Percentiles rank a stretch among this genome's conserved stretches.
phyloP scores from a whole-genome alignment of 352 stramenopile species.

The Stephanocyclus meneghinianus region DNA sequence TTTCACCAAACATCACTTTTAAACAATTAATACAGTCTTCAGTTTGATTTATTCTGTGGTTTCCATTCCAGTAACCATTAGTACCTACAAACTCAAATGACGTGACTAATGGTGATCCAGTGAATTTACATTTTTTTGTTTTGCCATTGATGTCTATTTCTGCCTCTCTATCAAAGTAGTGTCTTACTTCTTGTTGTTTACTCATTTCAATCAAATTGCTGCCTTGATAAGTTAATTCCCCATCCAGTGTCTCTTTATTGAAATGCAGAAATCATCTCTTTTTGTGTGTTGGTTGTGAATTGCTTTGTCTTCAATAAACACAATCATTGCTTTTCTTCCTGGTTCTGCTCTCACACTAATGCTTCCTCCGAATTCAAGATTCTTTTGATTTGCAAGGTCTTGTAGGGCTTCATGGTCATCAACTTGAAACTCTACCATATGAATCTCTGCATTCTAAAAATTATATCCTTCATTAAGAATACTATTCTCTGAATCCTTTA shows the following conservation, averaged over 20 bases:
- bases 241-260: constrained; percentile 27
- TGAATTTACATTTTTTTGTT: too few relatives aligned
- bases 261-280: constrained; percentile 29
- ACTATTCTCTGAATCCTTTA: not conserved
- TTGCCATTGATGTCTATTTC: not conserved
- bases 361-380: constrained; percentile 9
- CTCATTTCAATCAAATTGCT: too few relatives aligned
- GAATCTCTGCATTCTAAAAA: not conserved
- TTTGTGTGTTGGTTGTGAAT: constrained; percentile 24
- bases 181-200: too few relatives aligned
- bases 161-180: too few relatives aligned
- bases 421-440: constrained; percentile 37
- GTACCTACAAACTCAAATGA: too few relatives aligned
- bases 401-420: constrained; percentile 19
- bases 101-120: too few relatives aligned
- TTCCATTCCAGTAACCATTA: too few relatives aligned
- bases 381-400: not conserved
- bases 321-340: constrained; percentile 12
- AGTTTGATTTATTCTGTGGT: too few relatives aligned
- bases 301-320: constrained; percentile 26
- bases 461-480: constrained; percentile 4
- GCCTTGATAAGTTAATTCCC: not conserved
- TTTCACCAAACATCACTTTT: too few relatives aligned
- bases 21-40: too few relatives aligned
- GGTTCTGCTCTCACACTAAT: constrained; percentile 1